These are phyloP conservation scores for Penicillium concentricum DNA, from an alignment of 2,329 filamentous ascomycete species.

Conservation along the genomic window DNA sequence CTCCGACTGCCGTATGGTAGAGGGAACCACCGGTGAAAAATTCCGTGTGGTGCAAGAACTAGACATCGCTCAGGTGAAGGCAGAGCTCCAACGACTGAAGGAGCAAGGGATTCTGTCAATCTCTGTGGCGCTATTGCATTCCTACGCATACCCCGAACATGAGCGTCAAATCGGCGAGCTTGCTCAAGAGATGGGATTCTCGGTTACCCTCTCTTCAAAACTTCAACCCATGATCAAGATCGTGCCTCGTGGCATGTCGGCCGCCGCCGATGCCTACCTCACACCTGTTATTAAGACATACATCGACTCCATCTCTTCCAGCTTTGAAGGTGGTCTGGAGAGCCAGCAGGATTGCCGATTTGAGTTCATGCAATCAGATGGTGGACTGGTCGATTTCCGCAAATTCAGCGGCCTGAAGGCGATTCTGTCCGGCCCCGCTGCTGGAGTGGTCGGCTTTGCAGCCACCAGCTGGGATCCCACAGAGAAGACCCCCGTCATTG, in stretches of 20 bases:
- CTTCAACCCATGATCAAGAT: slow-evolving; percentile 86
- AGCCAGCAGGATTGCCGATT: slow-evolving; percentile 73
- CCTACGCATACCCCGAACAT: slow-evolving; percentile 84
- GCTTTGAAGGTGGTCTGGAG: slow-evolving; percentile 76
- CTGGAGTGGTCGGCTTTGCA: slow-evolving; percentile 89
- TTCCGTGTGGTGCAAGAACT: slow-evolving; percentile 67
- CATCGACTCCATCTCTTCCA: slow-evolving; percentile 55
- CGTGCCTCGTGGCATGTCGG: slow-evolving; percentile 73
- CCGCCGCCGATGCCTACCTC: slow-evolving; percentile 76
- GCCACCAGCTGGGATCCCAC: slow-evolving; percentile 83
- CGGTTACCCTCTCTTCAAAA: slow-evolving; percentile 74
- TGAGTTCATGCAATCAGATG: slow-evolving; percentile 96
- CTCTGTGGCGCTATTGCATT: slow-evolving; percentile 85
- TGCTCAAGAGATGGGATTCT: slow-evolving; percentile 76
- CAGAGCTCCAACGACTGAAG: slow-evolving; percentile 65
- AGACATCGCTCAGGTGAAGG: slow-evolving; percentile 52
- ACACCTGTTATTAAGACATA: slow-evolving; percentile 79
- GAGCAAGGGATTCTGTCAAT: slow-evolving; percentile 72
- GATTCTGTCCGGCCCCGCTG: slow-evolving; percentile 88
- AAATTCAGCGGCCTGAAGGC: slow-evolving; percentile 81
- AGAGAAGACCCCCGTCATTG: slow-evolving; percentile 82
- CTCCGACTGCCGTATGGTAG: slow-evolving; percentile 64
- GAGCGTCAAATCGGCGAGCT: slow-evolving; percentile 76
- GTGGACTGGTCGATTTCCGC: slow-evolving; percentile 58
- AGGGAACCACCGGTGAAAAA: slow-evolving; percentile 63